A percentile compares a stretch with the other conserved stretches of the same genome.
Conservation (phyloP, 306 rosid genomes). For the Luffa aegyptiaca region DNA sequence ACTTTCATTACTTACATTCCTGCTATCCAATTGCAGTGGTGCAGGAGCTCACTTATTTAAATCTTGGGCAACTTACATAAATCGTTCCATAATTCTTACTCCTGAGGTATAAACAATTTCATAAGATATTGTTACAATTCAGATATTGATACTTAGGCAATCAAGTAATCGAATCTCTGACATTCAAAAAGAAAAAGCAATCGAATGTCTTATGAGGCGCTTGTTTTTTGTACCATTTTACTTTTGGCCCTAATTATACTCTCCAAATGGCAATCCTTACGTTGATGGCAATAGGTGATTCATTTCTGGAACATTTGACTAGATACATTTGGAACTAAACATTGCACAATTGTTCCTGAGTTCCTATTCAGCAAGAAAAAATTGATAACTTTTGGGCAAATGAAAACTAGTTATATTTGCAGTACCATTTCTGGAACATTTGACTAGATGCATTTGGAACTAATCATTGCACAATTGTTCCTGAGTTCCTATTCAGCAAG, state of each 20-base stretch:
- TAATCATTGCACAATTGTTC: not conserved
- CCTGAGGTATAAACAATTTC: conserved; percentile 59
- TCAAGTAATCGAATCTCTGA: not conserved
- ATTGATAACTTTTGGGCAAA: not conserved
- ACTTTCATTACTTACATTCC: conserved; percentile 9
- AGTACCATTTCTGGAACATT: not conserved
- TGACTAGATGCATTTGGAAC: not conserved
- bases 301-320: not conserved
- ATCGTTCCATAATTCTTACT: conserved; percentile 82
- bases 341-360: not conserved
- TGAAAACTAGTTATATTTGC: not conserved
- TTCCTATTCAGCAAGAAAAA: not conserved
- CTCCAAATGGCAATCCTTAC: not conserved
- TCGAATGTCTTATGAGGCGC: not conserved
- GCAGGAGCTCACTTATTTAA: conserved; percentile 95
- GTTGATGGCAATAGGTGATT: not conserved
- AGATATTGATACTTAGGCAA: not conserved
- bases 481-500: not conserved
- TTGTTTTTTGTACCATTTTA: not conserved
- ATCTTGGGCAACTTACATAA: conserved; percentile 78
- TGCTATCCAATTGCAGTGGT: conserved; percentile 45
- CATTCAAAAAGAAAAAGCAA: not conserved
- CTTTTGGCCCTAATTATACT: not conserved
- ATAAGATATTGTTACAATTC: conserved; percentile 4
- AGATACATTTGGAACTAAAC: not conserved